Percentiles rank a stretch among this genome's conserved stretches.
Conservation (phyloP, 805 yeast species). For the Ogataea zsoltii region DNA sequence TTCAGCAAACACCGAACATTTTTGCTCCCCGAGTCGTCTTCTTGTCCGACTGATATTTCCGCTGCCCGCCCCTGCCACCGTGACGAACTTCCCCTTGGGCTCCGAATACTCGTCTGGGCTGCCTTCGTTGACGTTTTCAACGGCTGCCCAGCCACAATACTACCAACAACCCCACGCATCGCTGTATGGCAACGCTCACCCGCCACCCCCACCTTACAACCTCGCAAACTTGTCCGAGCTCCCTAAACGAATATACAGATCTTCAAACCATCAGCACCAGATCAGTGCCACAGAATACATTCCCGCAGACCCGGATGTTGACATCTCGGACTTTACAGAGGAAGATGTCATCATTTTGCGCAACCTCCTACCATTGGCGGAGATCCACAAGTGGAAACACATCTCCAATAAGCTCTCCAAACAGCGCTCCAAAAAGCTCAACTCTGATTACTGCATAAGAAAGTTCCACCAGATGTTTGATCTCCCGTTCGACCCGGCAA, state of each 20-base stretch:
- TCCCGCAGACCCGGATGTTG: slow-evolving; percentile 28
- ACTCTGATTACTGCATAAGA: slow-evolving; percentile 30
- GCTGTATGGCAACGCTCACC: slow-evolving; percentile 6
- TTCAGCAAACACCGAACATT: too few species aligned
- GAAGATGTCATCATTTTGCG: slow-evolving; percentile 32
- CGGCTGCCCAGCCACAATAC: slow-evolving; percentile 4
- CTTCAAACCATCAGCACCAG: slow-evolving; percentile 18
- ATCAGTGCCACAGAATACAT: slow-evolving; percentile 20
- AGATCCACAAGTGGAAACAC: slow-evolving; percentile 36
- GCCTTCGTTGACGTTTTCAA: slow-evolving; percentile 1
- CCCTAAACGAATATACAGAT: slow-evolving; percentile 10
- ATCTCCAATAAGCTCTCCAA: slow-evolving; percentile 34
- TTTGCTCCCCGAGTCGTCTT: too few species aligned
- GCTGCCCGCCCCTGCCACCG: too few species aligned
- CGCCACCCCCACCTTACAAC: neutral
- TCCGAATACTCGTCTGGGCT: slow-evolving; percentile 2
- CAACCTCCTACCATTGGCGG: slow-evolving; percentile 32
- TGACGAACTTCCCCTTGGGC: slow-evolving; percentile 1
- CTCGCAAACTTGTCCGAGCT: neutral
- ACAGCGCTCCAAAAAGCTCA: slow-evolving; percentile 32
- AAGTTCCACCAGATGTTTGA: slow-evolving; percentile 36
- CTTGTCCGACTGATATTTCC: too few species aligned
- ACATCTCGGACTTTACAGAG: slow-evolving; percentile 29
- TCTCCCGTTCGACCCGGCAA: slow-evolving; percentile 31
- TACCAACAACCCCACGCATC: slow-evolving; percentile 5